Percentiles rank a stretch among this genome's conserved stretches.
Conservation (phyloP, 768 basidiomycete species). For the Rubroboletus pulcherrimus region DNA sequence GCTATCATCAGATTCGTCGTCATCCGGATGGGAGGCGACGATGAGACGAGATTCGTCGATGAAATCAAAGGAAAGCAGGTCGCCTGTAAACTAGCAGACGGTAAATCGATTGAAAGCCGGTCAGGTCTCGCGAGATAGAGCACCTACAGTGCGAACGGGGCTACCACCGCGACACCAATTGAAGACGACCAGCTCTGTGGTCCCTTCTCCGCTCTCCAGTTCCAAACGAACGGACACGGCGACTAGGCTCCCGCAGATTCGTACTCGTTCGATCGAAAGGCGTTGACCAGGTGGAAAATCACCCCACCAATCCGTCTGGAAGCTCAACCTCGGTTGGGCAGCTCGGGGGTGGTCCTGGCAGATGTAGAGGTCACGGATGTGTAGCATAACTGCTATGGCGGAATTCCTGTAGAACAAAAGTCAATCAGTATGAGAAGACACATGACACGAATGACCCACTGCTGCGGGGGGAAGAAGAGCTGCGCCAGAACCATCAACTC, state of each 20-base stretch:
- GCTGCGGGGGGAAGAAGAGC: slow-evolving; percentile 28
- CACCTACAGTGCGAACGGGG: slow-evolving; percentile 27
- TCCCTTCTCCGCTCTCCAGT: slow-evolving; percentile 31
- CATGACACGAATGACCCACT: slow-evolving; percentile 9
- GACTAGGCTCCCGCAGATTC: slow-evolving; percentile 25
- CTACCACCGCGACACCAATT: slow-evolving; percentile 28
- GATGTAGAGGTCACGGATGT: slow-evolving; percentile 53
- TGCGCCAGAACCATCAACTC: slow-evolving; percentile 31
- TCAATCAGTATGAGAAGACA: not conserved
- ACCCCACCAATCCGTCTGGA: slow-evolving; percentile 35
- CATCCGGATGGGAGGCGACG: slow-evolving; percentile 30
- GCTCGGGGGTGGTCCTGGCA: slow-evolving; percentile 53
- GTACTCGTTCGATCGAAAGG: slow-evolving; percentile 28
- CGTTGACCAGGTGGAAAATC: slow-evolving; percentile 31
- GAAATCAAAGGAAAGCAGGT: slow-evolving; percentile 31
- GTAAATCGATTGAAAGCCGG: not conserved
- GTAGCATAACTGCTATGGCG: slow-evolving; percentile 32
- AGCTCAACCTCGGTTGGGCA: slow-evolving; percentile 24
- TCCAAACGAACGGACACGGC: slow-evolving; percentile 29
- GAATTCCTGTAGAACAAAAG: slow-evolving; percentile 19
- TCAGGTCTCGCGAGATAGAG: not conserved
- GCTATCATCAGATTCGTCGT: slow-evolving; percentile 32
- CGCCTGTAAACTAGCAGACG: slow-evolving; percentile 23
- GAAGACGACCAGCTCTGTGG: slow-evolving; percentile 29
- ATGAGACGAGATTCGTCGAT: slow-evolving; percentile 24